These are phyloP conservation scores for Diplodia intermedia DNA, from an alignment of 2,329 filamentous ascomycete species.

Conservation along the genomic window DNA sequence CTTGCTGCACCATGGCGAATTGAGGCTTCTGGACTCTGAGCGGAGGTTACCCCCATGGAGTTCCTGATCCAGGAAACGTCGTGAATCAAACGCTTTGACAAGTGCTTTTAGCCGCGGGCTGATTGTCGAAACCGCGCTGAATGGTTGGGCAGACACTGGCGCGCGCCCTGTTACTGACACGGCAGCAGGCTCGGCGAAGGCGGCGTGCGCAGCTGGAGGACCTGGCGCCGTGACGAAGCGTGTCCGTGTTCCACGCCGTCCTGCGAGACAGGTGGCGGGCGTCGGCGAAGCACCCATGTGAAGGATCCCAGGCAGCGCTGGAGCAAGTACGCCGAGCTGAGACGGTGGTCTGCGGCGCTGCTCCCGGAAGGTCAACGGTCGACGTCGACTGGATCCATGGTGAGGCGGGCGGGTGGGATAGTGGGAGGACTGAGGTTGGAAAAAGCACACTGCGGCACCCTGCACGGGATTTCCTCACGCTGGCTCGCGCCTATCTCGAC, in stretches of 20 bases:
- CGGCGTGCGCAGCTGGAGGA: conserved; percentile 19
- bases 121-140: conserved; percentile 18
- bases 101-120: conserved; percentile 7
- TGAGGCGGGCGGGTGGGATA: conserved; percentile 1
- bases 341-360: background rate
- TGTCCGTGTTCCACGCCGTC: conserved; percentile 3
- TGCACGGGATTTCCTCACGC: conserved; percentile 13
- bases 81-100: conserved; percentile 6
- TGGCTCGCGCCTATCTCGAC: conserved; percentile 15
- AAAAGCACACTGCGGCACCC: conserved; percentile 4
- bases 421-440: conserved; percentile 9
- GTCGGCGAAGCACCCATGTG: conserved; percentile 6
- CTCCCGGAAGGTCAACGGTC: background rate
- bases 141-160: conserved; percentile 14
- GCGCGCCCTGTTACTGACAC: conserved; percentile 8
- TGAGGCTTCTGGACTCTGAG: background rate
- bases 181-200: conserved; percentile 8
- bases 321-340: background rate
- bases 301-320: conserved; percentile 11
- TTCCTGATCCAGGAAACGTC: background rate
- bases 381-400: background rate
- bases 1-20: conserved; percentile 11
- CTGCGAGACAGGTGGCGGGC: conserved; percentile 8
- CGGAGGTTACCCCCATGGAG: conserved; percentile 2
- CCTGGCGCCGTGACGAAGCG: conserved; percentile 19